Conservation (phyloP, 768 basidiomycete species). For the Gloeostereum incarnatum region DNA sequence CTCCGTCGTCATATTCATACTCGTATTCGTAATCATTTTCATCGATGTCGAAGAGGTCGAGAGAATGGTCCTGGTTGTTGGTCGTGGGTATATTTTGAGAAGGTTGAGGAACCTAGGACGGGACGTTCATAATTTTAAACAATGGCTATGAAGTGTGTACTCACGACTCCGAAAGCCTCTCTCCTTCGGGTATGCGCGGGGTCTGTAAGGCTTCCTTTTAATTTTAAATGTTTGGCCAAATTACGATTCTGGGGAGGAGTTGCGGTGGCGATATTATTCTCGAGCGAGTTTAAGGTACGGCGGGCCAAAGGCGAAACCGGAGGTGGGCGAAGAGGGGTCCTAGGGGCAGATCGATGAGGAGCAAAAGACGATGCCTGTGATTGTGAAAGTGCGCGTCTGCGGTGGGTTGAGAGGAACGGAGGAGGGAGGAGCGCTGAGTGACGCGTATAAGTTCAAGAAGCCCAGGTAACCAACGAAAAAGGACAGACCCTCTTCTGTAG, state of each 20-base stretch:
- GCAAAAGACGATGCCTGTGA: constrained; percentile 39
- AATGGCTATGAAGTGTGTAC: constrained; percentile 16
- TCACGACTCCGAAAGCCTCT: constrained; percentile 30
- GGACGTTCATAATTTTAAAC: constrained; percentile 18
- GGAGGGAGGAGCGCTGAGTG: constrained; percentile 45
- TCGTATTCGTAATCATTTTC: constrained; percentile 57
- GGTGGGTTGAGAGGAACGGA: constrained; percentile 44
- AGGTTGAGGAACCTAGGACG: constrained; percentile 2
- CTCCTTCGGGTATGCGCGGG: constrained; percentile 46
- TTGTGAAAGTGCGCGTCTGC: constrained; percentile 49
- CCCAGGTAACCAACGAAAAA: neutral
- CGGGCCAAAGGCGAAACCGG: constrained; percentile 4
- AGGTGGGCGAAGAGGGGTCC: neutral
- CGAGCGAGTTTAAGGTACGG: constrained; percentile 15
- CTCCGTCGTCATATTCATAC: constrained; percentile 24
- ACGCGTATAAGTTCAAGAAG: constrained; percentile 9
- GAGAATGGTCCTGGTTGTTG: constrained; percentile 28
- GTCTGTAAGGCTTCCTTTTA: constrained; percentile 67
- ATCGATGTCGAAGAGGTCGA: constrained; percentile 66
- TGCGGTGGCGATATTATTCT: constrained; percentile 29
- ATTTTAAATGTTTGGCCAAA: constrained; percentile 43
- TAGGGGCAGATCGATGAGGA: neutral
- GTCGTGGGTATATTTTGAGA: constrained; percentile 17
- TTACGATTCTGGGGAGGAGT: constrained; percentile 64
- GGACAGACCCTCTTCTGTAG: constrained; percentile 39